phyloP scores from a whole-genome alignment of 139 green algal species.

The Asterochloris erici region DNA sequence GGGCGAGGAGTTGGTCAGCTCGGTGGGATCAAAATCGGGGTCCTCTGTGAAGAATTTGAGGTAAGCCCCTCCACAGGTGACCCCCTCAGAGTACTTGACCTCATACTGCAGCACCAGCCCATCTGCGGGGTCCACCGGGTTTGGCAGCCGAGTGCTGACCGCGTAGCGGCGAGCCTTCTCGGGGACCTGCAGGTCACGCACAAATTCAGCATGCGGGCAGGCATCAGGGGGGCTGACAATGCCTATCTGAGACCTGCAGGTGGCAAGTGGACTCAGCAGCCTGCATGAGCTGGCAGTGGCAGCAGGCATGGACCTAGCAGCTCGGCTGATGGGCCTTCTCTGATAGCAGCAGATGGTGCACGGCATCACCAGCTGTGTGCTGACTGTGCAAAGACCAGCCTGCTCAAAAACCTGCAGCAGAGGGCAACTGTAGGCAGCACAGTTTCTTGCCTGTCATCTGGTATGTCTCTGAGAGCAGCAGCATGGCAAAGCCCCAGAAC shows the following conservation, averaged over 20 bases:
- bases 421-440: no score
- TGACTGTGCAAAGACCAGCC: no score
- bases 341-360: no score
- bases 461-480: no score
- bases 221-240: background rate
- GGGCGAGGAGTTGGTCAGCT: conserved; percentile 73
- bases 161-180: conserved; percentile 77
- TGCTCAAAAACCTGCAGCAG: no score
- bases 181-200: conserved; percentile 46
- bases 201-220: background rate
- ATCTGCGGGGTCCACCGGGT: conserved; percentile 45
- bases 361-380: no score
- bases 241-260: background rate
- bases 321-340: no score
- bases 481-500: no score
- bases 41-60: conserved; percentile 83
- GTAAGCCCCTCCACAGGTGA: conserved; percentile 85
- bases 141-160: conserved; percentile 48
- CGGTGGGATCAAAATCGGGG: conserved; percentile 46
- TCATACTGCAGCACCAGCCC: conserved; percentile 88
- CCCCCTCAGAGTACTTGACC: conserved; percentile 55
- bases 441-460: no score
- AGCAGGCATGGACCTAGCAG: no score
- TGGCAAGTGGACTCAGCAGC: no score
- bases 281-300: no score